Conservation (phyloP, 306 rosid genomes). For the Cucumis cinereus region DNA sequence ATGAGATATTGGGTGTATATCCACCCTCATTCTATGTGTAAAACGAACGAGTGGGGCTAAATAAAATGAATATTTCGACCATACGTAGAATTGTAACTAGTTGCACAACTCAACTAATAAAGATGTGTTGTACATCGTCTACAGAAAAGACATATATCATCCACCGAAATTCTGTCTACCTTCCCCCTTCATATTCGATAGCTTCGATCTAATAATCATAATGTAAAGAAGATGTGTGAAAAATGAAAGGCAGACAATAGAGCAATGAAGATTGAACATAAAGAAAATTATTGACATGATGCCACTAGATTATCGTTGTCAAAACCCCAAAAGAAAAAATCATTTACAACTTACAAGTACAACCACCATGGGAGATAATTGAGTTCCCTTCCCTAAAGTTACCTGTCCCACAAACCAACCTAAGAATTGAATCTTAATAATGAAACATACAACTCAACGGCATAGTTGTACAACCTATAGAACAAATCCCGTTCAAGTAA, state of each 20-base stretch:
- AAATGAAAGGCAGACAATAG: neutral
- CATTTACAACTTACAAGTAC: slow-evolving; percentile 7
- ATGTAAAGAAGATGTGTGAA: neutral
- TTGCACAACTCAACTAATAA: no score
- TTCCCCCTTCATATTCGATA: no score
- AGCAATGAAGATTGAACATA: neutral
- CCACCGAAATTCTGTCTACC: no score
- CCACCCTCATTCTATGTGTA: no score
- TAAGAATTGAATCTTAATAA: neutral
- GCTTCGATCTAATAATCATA: neutral
- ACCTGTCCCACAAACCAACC: slow-evolving; percentile 4
- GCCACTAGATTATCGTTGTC: neutral
- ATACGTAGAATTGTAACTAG: no score
- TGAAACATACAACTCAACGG: neutral
- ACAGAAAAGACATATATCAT: no score
- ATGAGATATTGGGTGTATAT: no score
- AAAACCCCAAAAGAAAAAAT: neutral
- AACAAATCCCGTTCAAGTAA: no score
- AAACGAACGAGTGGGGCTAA: no score
- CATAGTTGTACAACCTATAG: no score
- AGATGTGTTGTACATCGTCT: no score
- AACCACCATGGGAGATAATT: neutral
- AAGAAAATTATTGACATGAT: neutral
- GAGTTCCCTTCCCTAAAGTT: slow-evolving; percentile 3
- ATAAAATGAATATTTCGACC: no score